Base-by-base conservation (phyloP, 2,329 filamentous ascomycete species). In the Curvularia eragrostidis region DNA sequence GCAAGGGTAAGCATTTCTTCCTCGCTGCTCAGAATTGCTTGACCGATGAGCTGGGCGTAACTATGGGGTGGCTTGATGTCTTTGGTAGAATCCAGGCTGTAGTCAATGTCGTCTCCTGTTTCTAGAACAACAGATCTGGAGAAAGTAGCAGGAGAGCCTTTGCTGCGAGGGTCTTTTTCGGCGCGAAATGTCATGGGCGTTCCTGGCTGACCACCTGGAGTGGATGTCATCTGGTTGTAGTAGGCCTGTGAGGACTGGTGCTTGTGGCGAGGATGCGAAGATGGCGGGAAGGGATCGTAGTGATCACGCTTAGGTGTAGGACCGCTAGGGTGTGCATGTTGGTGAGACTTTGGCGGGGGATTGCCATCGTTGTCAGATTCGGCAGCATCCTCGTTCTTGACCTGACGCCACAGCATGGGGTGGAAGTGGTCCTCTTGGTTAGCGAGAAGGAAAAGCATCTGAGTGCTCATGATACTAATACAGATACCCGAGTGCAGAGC, bases 361-460 rank as follows among this genome's bases (percentile, higher is more conserved):
- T 73, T 67, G 49, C 72, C 72, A 21, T 75, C 72, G 23, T 75
- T 71, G 41, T 80, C 81, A 15, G 78, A 79, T 52, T 75, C 73
- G 24, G 73, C 67, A 19, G 72, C 71, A 34, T 75, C 74, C 52
- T 73, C 71, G 49, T 65, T 73, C 56, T 70, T 75, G 12, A 90
- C 87, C 66, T 90, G 75, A 41, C 74, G 71, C 85, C 91, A 84
- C 71, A 90, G 93, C 68, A 80, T 85, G 21, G 84, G 84, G 70
- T 90, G 86, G 59, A 96, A 88, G 46, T 85, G 82, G 24, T 93
- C 83, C 23, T 86, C 85, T 54, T 91, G 89, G 23, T 87, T 87
- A 0, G 95, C 94, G n/a, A 96, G 86, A 47, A 97, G 91, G 77
- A 99, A 99, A 83, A 98, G 94, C 95, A 99, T 99, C 80, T 99